Conservation (phyloP, 1,139 yeast genomes). For the Geotrichum histeridarum region DNA sequence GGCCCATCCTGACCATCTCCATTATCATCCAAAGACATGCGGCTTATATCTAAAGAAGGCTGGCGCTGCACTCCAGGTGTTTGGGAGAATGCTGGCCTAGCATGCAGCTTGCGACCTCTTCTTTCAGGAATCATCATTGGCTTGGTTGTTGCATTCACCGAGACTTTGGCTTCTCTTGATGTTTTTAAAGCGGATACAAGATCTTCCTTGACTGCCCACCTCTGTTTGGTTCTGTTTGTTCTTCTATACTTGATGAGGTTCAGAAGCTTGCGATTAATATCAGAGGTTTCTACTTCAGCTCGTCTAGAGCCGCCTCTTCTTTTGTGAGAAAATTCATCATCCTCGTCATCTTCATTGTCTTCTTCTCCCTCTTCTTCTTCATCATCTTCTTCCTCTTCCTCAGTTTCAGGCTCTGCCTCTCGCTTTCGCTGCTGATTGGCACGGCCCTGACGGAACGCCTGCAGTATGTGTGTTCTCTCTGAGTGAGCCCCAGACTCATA, state of each 20-base stretch:
- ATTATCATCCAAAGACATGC: neutral
- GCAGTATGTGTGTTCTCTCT: conserved; percentile 5
- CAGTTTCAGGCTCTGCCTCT: neutral
- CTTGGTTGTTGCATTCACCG: neutral
- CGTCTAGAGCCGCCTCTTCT: conserved; percentile 4
- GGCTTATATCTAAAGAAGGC: neutral
- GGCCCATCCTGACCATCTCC: neutral
- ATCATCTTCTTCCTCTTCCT: neutral
- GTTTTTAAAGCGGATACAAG: neutral
- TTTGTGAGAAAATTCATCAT: neutral
- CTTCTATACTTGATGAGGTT: conserved; percentile 8
- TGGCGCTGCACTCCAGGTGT: neutral
- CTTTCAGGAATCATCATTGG: too few species aligned
- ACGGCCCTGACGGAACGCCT: conserved; percentile 3
- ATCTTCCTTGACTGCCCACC: conserved; percentile 1
- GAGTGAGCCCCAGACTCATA: neutral
- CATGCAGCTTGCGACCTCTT: too few species aligned
- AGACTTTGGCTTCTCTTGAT: neutral
- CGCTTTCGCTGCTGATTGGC: neutral
- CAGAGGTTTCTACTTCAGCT: neutral
- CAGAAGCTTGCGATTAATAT: conserved; percentile 4
- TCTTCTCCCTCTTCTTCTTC: neutral
- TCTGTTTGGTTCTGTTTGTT: neutral
- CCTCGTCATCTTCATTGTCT: neutral
- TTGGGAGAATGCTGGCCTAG: neutral